Evolutionary conservation across 305 asterid genomes (phyloP).

Genomic region (Rubia peregrina): DNA sequence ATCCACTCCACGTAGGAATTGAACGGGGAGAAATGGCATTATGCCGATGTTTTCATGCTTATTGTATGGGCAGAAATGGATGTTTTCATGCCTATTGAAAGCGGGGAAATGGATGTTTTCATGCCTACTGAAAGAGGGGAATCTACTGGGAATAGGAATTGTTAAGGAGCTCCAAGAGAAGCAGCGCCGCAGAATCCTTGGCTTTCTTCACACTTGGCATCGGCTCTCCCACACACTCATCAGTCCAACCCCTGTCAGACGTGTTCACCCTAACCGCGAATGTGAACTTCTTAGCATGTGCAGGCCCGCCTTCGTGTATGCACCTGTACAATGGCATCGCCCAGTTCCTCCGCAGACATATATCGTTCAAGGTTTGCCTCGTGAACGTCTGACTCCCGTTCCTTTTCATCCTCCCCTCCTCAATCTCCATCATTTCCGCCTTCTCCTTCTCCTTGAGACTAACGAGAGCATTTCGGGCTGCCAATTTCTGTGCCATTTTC

Average conservation of each 20-base stretch:
- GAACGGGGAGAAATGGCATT: no score
- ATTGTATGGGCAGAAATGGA: no score
- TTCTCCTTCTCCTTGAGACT: slow-evolving; percentile 74
- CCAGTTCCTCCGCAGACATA: slow-evolving; percentile 92
- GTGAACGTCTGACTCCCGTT: slow-evolving; percentile 79
- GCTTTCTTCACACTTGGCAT: slow-evolving; percentile 99
- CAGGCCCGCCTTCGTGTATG: slow-evolving; percentile 90
- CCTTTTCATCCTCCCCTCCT: slow-evolving; percentile 49
- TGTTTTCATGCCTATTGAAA: no score
- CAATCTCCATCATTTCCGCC: slow-evolving; percentile 50
- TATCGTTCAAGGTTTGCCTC: slow-evolving; percentile 90
- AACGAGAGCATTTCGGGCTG: slow-evolving; percentile 92
- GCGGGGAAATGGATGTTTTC: no score
- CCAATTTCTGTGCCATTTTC: slow-evolving; percentile 98
- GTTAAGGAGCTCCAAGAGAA: slow-evolving; percentile 71
- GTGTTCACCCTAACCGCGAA: slow-evolving; percentile 85
- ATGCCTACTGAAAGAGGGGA: no score
- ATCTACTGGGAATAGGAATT: slow-evolving; percentile 35
- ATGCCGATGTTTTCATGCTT: no score
- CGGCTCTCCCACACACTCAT: slow-evolving; percentile 94
- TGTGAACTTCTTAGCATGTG: slow-evolving; percentile 93
- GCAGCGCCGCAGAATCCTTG: slow-evolving; percentile 90
- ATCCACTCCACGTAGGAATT: no score
- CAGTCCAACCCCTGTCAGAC: slow-evolving; percentile 83
- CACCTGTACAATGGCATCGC: slow-evolving; percentile 94